Base-by-base conservation (phyloP, 371 early-diverging fungal species). In the Mucor lusitanicus region DNA sequence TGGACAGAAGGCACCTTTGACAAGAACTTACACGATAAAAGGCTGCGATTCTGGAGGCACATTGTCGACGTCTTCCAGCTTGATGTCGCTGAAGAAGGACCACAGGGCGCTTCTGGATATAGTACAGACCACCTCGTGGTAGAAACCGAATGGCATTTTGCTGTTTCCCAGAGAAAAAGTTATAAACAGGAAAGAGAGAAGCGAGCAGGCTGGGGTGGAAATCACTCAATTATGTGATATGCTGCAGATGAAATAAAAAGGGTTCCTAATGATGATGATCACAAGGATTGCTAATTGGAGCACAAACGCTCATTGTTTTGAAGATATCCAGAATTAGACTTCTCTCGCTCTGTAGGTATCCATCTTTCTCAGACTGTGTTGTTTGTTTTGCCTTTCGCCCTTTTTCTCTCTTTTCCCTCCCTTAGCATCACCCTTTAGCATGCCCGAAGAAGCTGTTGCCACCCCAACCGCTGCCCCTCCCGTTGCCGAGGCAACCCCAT, bases 51-150 rank as follows among this genome's bases (percentile, higher is more conserved):
- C 80, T 28, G 64, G 39, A 42, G 81, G 80, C 6, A 75, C 74
- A 57, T 79, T 81, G 3, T 78, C 59, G 8, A 69, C 72, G 44
- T 78, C 73, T 60, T 81, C 75, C 7, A 81, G 69, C 56, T 76
- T 71, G 6, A 84, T 79, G 35, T 79, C 80, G 7, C 63, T 67
- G 57, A 79, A 84, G 57, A 84, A 84, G 0, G 81, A 81, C 80
- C 81, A 84, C n/a, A 84, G 67, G 6, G 80, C 79, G 63, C 72
- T 72, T 68, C 84, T 67, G 35, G 84, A 79, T 57, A 81, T 73
- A 59, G 67, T 67, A 55, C 62, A 63, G 12, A 84, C 76, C n/a
- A 76, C 40, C 59, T 84, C 84, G 42, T 84, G 84, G 30, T 75
- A 69, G 46, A 73, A 67, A 46, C 84, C 84, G 65, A 81, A 81